Conservation (phyloP, 2,329 filamentous ascomycete species). For the Pyricularia grisea region DNA sequence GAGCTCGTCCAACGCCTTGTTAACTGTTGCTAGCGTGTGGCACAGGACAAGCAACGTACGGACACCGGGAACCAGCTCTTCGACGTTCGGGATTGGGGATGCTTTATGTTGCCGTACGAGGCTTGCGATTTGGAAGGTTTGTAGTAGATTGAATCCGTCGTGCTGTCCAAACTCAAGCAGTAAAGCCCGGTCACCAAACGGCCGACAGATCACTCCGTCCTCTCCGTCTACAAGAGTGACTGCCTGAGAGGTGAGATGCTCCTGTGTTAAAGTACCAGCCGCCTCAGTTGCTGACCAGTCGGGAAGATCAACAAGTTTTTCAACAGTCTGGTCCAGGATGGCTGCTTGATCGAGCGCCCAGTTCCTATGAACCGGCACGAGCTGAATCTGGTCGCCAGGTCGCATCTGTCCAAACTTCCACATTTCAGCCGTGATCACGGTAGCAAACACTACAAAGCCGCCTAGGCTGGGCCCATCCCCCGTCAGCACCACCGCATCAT, state of each 20-base stretch:
- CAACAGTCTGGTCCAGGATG: not conserved
- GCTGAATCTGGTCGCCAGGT: slow-evolving; percentile 26
- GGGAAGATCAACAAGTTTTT: not conserved
- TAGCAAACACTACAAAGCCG: slow-evolving; percentile 28
- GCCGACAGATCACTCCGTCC: slow-evolving; percentile 13
- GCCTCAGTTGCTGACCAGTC: not conserved
- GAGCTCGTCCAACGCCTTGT: not conserved
- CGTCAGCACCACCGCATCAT: slow-evolving; percentile 27
- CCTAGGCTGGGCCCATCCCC: slow-evolving; percentile 30
- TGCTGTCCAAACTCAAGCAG: slow-evolving; percentile 22
- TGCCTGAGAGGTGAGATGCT: not conserved
- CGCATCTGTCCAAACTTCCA: slow-evolving; percentile 32
- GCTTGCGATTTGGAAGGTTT: slow-evolving; percentile 24
- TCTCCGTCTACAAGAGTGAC: not conserved
- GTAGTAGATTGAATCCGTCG: slow-evolving; percentile 19
- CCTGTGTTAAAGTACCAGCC: not conserved
- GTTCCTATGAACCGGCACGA: slow-evolving; percentile 16
- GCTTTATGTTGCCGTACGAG: slow-evolving; percentile 1
- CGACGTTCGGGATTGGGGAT: slow-evolving; percentile 17
- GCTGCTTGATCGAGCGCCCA: not conserved
- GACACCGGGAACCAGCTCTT: slow-evolving; percentile 23
- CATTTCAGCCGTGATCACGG: slow-evolving; percentile 26
- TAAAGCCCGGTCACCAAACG: slow-evolving; percentile 23
- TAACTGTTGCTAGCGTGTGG: slow-evolving; percentile 10
- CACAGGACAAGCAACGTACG: slow-evolving; percentile 24